phyloP scores from a whole-genome alignment of 2,329 filamentous ascomycete species.

The Penicillium sp. region DNA sequence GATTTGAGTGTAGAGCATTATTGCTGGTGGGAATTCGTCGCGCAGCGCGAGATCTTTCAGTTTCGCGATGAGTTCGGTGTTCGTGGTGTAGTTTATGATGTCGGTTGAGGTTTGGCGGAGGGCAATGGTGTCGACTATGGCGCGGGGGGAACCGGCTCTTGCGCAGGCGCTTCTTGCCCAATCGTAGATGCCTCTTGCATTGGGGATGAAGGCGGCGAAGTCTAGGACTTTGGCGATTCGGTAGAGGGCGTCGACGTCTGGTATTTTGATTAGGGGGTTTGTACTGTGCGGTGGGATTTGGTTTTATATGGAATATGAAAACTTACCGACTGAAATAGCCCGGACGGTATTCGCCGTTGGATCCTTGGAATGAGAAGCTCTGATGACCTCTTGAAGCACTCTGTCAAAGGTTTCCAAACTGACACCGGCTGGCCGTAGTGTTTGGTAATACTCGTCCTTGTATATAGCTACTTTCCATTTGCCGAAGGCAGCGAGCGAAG shows the following conservation, averaged over 20 bases:
- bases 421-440: conserved; percentile 9
- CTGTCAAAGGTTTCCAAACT: conserved; percentile 16
- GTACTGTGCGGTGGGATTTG: too few species aligned
- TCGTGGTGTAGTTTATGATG: conserved; percentile 1
- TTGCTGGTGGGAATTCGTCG: conserved; percentile 27
- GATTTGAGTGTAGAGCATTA: conserved; percentile 30
- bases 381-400: conserved; percentile 16
- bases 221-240: conserved; percentile 26
- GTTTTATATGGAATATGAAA: too few species aligned
- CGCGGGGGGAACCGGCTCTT: conserved; percentile 20
- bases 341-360: conserved; percentile 15
- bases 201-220: neutral
- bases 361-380: neutral
- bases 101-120: neutral
- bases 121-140: conserved; percentile 17
- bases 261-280: neutral
- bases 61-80: conserved; percentile 13
- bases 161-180: conserved; percentile 26
- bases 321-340: conserved; percentile 21
- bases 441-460: neutral
- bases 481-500: neutral
- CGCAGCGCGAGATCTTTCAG: conserved; percentile 25
- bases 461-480: neutral
- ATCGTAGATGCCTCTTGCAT: conserved; percentile 7
- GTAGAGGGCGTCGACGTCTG: conserved; percentile 27